Base-by-base conservation (phyloP, 192 early-diverging fungal genomes). In the Glomus cerebriforme region DNA sequence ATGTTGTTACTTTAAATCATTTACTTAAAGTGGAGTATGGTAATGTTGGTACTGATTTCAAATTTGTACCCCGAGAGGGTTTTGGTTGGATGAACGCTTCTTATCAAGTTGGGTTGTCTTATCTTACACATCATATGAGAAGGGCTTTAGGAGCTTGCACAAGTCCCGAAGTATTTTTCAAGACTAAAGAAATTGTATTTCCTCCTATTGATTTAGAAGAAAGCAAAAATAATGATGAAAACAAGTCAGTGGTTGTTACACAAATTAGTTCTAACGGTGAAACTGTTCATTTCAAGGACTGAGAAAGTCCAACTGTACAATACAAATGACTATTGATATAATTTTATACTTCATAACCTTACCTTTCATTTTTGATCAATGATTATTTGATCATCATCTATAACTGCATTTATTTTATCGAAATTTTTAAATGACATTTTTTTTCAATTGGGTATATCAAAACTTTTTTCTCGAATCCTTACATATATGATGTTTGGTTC, bases 31-130 rank as follows among this genome's bases (percentile, higher is more conserved):
- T 98, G 15, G 98, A 99, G 85, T 99, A 98, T 75, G 97, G 97
- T 37, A 97, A 97, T 74, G 96, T 98, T 0, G 98, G 98, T 4
- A 83, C 89, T 0, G 97, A 98, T 80, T 98, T 98, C 87, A 93
- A 95, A 83, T 94, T 88, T 81, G 93, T 99, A 26, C 93, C 95
- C 0, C 89, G 95, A 7, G 97, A 99, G 86, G 97, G 97, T 17
- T 99, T 99, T 85, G 97, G 97, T 15, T 99, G 97, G 97, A 99
- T 99, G 97, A 99, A 99, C 78, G 94, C 96, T 8, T 92, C 90
- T 34, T 92, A 92, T 82, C 92, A 95, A 84, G 89, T 96, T 8
- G 96, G 96, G 22, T 81, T 96, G 39, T 88, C 85, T 2, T 94
- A 94, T 75, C 83, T 97, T 73, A 92, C 88, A 17, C 82, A 84